Conservation (phyloP, 495 filamentous ascomycete genomes). For the Hyaloscypha hepaticicola region DNA sequence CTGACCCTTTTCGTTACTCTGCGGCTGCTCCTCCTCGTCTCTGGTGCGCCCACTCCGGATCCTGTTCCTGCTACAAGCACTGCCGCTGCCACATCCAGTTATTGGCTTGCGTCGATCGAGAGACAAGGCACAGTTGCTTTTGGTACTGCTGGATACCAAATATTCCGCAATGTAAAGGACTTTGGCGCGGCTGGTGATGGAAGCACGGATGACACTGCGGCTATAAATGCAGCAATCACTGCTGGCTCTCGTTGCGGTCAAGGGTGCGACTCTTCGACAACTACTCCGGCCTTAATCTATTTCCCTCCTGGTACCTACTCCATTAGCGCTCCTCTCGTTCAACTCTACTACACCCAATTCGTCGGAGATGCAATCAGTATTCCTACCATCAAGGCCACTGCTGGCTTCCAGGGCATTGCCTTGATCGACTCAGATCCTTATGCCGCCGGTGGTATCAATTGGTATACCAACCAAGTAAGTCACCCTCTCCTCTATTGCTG, state of each 20-base stretch:
- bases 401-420: slow-evolving; percentile 77
- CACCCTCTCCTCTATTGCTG: not conserved
- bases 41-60: slow-evolving; percentile 24
- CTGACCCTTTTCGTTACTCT: slow-evolving; percentile 28
- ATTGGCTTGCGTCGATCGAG: slow-evolving; percentile 74
- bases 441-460: slow-evolving; percentile 51
- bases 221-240: slow-evolving; percentile 84
- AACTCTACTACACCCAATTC: slow-evolving; percentile 65
- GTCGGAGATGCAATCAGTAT: slow-evolving; percentile 45
- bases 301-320: slow-evolving; percentile 63
- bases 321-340: slow-evolving; percentile 56
- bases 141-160: slow-evolving; percentile 59
- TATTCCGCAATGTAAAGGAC: slow-evolving; percentile 88
- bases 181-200: slow-evolving; percentile 64
- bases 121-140: slow-evolving; percentile 70
- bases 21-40: slow-evolving; percentile 28
- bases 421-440: slow-evolving; percentile 93
- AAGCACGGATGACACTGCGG: slow-evolving; percentile 72
- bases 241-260: slow-evolving; percentile 73
- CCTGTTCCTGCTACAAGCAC: slow-evolving; percentile 28
- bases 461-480: slow-evolving; percentile 63
- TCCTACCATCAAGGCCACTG: slow-evolving; percentile 74
- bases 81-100: slow-evolving; percentile 41
- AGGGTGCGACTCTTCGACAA: slow-evolving; percentile 80
- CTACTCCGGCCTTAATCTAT: slow-evolving; percentile 56